phyloP scores from a whole-genome alignment of 2,329 filamentous ascomycete genomes.

The Aspergillus ochraceus region DNA sequence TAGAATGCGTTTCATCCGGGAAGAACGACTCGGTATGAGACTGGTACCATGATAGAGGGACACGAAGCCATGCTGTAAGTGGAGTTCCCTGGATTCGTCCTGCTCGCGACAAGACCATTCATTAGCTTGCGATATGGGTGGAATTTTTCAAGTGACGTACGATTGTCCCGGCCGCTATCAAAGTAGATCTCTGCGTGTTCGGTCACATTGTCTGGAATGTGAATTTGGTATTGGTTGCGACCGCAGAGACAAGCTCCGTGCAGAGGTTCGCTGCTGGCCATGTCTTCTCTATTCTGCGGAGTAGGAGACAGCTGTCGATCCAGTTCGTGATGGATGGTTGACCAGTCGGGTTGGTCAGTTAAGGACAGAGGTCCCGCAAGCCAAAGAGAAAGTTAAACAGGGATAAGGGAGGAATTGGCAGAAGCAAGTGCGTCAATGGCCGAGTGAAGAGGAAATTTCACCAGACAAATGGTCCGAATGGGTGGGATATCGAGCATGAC shows the following conservation, averaged over 20 bases:
- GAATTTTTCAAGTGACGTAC: conserved; percentile 56
- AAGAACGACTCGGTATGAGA: conserved; percentile 74
- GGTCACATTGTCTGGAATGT: conserved; percentile 61
- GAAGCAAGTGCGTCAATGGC: background rate
- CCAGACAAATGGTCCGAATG: background rate
- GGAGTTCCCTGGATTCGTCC: conserved; percentile 68
- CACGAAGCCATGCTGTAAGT: conserved; percentile 76
- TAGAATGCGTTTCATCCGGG: conserved; percentile 70
- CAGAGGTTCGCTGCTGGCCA: conserved; percentile 51
- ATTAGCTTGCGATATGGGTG: background rate
- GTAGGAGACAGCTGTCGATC: background rate
- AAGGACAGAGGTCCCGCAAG: background rate
- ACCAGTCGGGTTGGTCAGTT: background rate
- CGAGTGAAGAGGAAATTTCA: background rate
- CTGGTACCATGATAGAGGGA: conserved; percentile 79
- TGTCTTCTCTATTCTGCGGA: conserved; percentile 4
- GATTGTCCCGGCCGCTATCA: conserved; percentile 66
- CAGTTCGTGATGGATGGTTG: background rate
- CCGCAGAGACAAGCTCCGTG: conserved; percentile 82
- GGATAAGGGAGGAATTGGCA: background rate
- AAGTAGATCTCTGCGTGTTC: conserved; percentile 70
- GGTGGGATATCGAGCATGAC: conserved; percentile 9
- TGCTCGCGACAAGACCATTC: conserved; percentile 30
- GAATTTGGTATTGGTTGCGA: conserved; percentile 76
- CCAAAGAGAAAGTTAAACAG: background rate